Percentiles rank a stretch among this genome's conserved stretches.
These are phyloP conservation scores for Claviceps maximensis DNA, from an alignment of 2,329 filamentous ascomycete genomes.

Conservation along the genomic window DNA sequence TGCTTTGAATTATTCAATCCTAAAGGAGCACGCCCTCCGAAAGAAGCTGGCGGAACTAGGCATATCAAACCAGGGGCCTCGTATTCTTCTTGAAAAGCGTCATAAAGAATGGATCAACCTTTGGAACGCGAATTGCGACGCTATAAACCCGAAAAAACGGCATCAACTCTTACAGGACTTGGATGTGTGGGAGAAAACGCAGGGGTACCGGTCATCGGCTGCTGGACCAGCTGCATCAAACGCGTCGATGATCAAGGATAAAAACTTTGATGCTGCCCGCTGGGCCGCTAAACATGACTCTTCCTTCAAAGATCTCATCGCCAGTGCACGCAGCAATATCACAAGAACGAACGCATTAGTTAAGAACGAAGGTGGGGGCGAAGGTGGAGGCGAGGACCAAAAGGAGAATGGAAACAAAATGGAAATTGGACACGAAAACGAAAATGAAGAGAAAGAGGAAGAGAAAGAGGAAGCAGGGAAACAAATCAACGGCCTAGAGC, in stretches of 20 bases:
- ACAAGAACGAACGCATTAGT: constrained; percentile 24
- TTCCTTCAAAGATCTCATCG: constrained; percentile 71
- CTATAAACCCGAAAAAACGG: constrained; percentile 56
- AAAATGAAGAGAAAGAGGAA: background rate
- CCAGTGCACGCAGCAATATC: constrained; percentile 42
- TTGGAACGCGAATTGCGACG: constrained; percentile 96
- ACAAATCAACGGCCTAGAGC: background rate
- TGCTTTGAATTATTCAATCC: constrained; percentile 69
- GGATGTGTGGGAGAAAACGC: constrained; percentile 74
- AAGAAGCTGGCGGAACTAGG: constrained; percentile 76
- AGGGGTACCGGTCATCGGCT: constrained; percentile 47
- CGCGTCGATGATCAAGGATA: constrained; percentile 52
- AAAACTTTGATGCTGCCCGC: constrained; percentile 70
- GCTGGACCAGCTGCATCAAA: constrained; percentile 25
- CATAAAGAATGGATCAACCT: constrained; percentile 91
- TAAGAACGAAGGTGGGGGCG: constrained; percentile 1
- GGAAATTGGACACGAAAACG: no score
- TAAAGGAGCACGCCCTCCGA: constrained; percentile 65
- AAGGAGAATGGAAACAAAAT: no score
- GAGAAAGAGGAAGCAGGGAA: constrained; percentile 2
- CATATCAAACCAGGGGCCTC: constrained; percentile 56
- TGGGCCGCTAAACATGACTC: constrained; percentile 62
- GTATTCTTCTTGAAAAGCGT: constrained; percentile 58
- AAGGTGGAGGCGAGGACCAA: background rate
- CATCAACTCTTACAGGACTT: constrained; percentile 64